Conservation (phyloP, 2,329 filamentous ascomycete species). For the Sarocladiaceae sp. region DNA sequence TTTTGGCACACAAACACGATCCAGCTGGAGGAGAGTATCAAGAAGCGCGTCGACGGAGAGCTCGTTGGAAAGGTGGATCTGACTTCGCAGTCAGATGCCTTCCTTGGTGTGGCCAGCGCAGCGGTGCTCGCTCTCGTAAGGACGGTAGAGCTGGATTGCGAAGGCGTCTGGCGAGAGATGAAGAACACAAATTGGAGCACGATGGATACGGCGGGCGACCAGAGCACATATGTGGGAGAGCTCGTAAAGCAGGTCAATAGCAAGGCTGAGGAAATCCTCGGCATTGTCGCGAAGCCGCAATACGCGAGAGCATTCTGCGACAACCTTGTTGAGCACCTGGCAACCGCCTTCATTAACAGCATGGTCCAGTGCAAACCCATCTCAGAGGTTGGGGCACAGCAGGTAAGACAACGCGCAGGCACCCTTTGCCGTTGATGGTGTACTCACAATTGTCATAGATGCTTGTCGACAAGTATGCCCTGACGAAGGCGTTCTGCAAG, state of each 20-base stretch:
- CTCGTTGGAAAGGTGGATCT: conserved; percentile 73
- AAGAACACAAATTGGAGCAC: conserved; percentile 91
- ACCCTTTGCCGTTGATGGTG: not conserved
- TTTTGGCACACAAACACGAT: conserved; percentile 94
- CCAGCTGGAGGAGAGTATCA: conserved; percentile 92
- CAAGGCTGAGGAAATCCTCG: conserved; percentile 68
- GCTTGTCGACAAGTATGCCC: conserved; percentile 88
- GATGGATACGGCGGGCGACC: conserved; percentile 87
- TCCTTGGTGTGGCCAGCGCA: conserved; percentile 88
- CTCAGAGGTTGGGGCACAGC: conserved; percentile 89
- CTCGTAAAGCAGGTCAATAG: conserved; percentile 67
- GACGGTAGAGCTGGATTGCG: conserved; percentile 74
- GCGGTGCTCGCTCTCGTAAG: conserved; percentile 79
- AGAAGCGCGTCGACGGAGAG: conserved; percentile 77
- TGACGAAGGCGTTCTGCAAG: conserved; percentile 72
- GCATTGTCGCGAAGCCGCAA: conserved; percentile 77
- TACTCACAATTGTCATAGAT: conserved; percentile 51
- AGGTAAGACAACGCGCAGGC: conserved; percentile 41
- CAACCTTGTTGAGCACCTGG: conserved; percentile 85
- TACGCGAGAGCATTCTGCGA: conserved; percentile 94
- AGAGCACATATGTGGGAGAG: conserved; percentile 85
- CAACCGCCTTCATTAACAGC: conserved; percentile 71
- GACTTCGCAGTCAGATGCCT: conserved; percentile 88
- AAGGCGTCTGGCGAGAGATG: conserved; percentile 94
- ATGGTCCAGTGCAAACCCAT: conserved; percentile 87